phyloP scores from a whole-genome alignment of 2,329 filamentous ascomycete species.

The Venturia aucupariae region DNA sequence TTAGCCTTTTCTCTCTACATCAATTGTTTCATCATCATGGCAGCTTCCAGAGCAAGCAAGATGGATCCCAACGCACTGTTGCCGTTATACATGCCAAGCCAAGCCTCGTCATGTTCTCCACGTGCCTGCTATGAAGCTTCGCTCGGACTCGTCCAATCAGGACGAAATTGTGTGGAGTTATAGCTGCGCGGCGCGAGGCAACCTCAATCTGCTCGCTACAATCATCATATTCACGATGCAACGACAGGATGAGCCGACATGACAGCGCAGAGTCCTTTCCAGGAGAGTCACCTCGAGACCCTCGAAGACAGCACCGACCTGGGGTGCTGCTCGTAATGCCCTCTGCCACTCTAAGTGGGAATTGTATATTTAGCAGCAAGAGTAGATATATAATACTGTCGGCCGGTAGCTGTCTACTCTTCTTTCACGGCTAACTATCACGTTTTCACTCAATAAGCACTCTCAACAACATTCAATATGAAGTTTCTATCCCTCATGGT shows the following conservation, averaged over 20 bases:
- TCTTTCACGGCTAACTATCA: neutral
- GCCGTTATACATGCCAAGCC: neutral
- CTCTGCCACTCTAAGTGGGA: neutral
- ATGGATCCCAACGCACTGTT: neutral
- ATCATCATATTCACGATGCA: neutral
- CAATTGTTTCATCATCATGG: neutral
- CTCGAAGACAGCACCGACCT: neutral
- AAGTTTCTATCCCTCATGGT: neutral
- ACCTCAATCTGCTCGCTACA: neutral
- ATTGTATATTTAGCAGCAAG: neutral
- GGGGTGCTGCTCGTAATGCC: neutral
- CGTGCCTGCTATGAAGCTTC: neutral
- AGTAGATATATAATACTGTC: neutral
- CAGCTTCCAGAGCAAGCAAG: neutral
- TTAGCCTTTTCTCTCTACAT: neutral
- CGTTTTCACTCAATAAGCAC: neutral
- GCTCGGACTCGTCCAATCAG: neutral
- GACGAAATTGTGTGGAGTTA: neutral
- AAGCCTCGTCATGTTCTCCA: neutral
- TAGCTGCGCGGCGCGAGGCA: neutral
- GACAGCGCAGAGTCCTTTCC: neutral
- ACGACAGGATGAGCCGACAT: neutral
- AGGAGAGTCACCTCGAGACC: neutral
- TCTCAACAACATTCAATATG: neutral
- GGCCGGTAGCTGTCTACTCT: neutral